Percentiles rank a stretch among this genome's conserved stretches.
Conservation (phyloP, 1,284 basidiomycete species). For the Puccinia coronata region DNA sequence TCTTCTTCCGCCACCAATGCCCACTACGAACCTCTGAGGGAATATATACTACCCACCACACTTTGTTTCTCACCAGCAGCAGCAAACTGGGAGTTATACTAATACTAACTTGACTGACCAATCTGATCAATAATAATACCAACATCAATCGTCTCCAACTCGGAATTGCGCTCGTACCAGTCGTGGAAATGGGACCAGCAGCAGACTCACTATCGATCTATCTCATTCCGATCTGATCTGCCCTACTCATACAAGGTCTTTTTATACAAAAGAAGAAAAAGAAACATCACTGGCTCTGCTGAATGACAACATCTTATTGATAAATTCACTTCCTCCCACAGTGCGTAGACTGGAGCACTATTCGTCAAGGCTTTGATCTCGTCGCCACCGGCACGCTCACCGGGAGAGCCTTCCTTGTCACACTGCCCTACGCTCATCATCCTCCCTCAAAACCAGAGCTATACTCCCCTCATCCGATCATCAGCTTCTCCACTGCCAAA, state of each 20-base stretch:
- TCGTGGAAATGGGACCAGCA: background rate
- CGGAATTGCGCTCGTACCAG: background rate
- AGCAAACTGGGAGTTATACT: too few species aligned
- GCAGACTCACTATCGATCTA: background rate
- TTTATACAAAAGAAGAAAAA: too few species aligned
- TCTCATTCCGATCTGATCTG: background rate
- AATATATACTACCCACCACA: too few species aligned
- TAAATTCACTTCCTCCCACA: background rate
- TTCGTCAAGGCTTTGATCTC: constrained; percentile 34
- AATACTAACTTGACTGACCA: too few species aligned
- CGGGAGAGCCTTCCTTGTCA: constrained; percentile 22
- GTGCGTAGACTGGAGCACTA: constrained; percentile 35
- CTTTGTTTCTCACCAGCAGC: too few species aligned
- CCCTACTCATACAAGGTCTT: constrained; percentile 9
- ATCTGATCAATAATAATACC: too few species aligned
- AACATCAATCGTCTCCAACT: background rate
- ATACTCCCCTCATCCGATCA: background rate
- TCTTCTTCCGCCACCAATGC: too few species aligned
- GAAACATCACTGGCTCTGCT: too few species aligned
- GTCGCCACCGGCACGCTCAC: constrained; percentile 23
- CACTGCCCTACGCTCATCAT: background rate
- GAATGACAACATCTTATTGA: background rate
- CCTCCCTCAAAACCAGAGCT: background rate
- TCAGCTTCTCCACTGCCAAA: constrained; percentile 2
- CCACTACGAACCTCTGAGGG: too few species aligned